These are phyloP conservation scores for Cordyceps javanica DNA, from an alignment of 2,329 filamentous ascomycete genomes.

Conservation along the genomic window DNA sequence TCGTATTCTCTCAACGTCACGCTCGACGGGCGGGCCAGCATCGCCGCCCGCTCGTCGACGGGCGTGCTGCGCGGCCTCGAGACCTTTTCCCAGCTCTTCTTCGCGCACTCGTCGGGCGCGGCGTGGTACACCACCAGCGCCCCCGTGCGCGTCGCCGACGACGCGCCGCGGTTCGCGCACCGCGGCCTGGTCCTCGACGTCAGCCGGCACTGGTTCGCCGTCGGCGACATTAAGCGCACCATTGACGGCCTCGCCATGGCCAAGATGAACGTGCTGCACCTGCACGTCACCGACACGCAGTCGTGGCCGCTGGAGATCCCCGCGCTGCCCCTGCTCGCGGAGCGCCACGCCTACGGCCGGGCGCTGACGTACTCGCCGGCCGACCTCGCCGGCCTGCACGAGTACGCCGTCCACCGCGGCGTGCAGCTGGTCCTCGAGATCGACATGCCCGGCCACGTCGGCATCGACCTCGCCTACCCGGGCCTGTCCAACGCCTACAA, in stretches of 20 bases:
- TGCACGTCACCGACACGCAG: slow-evolving; percentile 78
- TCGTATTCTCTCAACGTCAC: slow-evolving; percentile 64
- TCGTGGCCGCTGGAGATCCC: slow-evolving; percentile 82
- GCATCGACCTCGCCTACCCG: slow-evolving; percentile 60
- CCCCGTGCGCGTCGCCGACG: slow-evolving; percentile 66
- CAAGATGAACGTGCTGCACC: slow-evolving; percentile 77
- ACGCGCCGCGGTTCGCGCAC: slow-evolving; percentile 68
- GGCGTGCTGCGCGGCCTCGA: slow-evolving; percentile 69
- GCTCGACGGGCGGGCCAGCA: slow-evolving; percentile 50
- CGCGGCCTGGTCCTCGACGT: slow-evolving; percentile 77
- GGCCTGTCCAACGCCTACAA: slow-evolving; percentile 64
- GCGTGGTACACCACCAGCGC: slow-evolving; percentile 62
- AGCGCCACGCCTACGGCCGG: slow-evolving; percentile 65
- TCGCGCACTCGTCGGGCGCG: slow-evolving; percentile 49
- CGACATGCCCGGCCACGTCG: slow-evolving; percentile 76
- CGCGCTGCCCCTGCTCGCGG: slow-evolving; percentile 52
- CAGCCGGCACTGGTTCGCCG: slow-evolving; percentile 63
- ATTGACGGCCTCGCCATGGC: slow-evolving; percentile 73
- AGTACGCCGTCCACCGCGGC: slow-evolving; percentile 62
- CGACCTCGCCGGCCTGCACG: slow-evolving; percentile 61
- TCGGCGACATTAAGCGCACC: slow-evolving; percentile 62
- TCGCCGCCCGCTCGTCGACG: slow-evolving; percentile 59
- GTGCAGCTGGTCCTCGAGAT: slow-evolving; percentile 70
- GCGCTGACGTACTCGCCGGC: slow-evolving; percentile 60
- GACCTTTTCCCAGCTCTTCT: slow-evolving; percentile 76